Conservation (phyloP, 805 yeast genomes). For the Pichia phayaonensis region DNA sequence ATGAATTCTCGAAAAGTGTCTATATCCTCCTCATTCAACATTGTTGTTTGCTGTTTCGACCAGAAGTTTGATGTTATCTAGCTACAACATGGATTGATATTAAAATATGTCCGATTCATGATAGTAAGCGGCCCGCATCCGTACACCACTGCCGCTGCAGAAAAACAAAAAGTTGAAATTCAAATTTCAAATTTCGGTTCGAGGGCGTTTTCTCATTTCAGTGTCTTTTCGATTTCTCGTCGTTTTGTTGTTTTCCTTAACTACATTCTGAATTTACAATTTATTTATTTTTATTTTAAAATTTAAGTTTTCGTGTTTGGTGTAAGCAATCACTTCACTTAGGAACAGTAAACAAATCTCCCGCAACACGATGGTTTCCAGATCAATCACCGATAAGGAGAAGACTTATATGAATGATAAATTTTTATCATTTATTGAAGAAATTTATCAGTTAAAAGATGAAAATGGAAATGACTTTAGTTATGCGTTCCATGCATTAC, state of each 20-base stretch:
- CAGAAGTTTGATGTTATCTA: too few species aligned
- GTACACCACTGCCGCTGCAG: neutral
- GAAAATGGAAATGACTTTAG: conserved; percentile 24
- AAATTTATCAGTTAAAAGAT: conserved; percentile 22
- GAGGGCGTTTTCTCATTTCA: neutral
- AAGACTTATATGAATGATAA: conserved; percentile 15
- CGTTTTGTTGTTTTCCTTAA: neutral
- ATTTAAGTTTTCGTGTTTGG: neutral
- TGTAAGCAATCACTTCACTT: neutral
- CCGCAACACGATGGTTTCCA: neutral
- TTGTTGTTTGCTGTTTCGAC: neutral
- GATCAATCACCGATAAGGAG: conserved; percentile 11
- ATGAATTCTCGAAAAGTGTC: conserved; percentile 39
- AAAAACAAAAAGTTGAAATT: too few species aligned
- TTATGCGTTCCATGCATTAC: conserved; percentile 57
- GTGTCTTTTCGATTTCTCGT: neutral
- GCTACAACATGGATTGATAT: too few species aligned
- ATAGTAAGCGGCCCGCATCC: neutral
- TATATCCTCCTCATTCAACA: neutral
- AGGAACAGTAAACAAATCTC: neutral
- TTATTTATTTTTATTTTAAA: neutral
- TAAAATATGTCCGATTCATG: neutral
- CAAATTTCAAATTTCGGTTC: too few species aligned
- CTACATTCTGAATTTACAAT: neutral
- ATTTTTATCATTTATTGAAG: conserved; percentile 15